Evolutionary conservation across 202 grass and related monocot species (phyloP), one percentile per base, ranked within the genome.

Genomic region (Musa balbisiana): DNA sequence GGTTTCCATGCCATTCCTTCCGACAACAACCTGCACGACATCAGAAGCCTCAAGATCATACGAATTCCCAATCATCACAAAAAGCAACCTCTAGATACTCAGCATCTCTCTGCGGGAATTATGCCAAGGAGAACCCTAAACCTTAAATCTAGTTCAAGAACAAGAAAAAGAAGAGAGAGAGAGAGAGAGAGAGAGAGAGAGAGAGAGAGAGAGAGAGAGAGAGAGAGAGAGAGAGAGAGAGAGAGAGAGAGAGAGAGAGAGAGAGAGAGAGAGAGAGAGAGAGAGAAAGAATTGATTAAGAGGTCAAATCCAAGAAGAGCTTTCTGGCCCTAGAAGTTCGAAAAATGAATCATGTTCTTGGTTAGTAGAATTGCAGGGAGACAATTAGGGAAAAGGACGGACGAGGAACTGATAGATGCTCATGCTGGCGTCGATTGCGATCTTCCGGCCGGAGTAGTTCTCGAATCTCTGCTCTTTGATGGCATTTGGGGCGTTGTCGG

Each of bases 331-430:
- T 10, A 64, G 10, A 64, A 22, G 21, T 0, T 17, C 2, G n/a
- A n/a, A 11, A 23, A 25, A 64, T 23, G 63, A 66, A 12, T 11
- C 3, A 67, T 67, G 13, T 33, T 67, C 10, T 25, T 67, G 26
- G 24, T 29, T 6, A 67, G 24, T 67, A 17, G 10, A 43, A 15
- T 33, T 15, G 3, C 8, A 8, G 9, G 43, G 3, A 19, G 14
- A 6, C 16, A 49, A 70, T 11, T 51, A 52, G 49, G 49, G 15
- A 70, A 51, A 1, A 56, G 26, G 43, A 59, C 76, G 76, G 50
- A 97, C 93, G 6, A 93, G 93, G 67, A 97, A 93, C 67, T 91
- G 90, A 79, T 97, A 97, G 73, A 97, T 93, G 86, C 93, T 84
- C 76, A 97, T 80, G 88, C 88, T 91, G 71, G 93, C 88, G 60